Conservation (phyloP, 805 yeast genomes). For the Metschnikowia dekortorum region DNA sequence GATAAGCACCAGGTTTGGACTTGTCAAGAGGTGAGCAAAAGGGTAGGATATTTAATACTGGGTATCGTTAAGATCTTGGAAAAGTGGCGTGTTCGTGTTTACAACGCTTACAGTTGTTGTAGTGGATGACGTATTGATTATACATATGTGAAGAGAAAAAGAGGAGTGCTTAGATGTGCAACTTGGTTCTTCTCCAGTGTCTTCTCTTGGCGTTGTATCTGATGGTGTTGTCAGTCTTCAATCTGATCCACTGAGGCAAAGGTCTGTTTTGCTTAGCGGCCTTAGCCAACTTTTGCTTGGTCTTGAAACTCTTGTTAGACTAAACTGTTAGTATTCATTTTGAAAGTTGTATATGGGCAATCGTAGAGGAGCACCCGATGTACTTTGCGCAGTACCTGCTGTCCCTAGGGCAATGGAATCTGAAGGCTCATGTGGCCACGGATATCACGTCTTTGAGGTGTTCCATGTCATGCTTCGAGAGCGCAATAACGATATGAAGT, state of each 20-base stretch:
- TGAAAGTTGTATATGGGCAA: not conserved
- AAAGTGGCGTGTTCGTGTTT: not conserved
- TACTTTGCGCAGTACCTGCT: too few relatives aligned
- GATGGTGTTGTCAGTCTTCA: constrained; percentile 95
- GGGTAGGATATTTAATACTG: too few relatives aligned
- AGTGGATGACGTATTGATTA: constrained; percentile 15
- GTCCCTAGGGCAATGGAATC: too few relatives aligned
- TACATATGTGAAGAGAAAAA: constrained; percentile 10
- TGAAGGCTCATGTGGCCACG: too few relatives aligned
- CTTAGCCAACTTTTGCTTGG: constrained; percentile 98
- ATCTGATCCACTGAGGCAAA: constrained; percentile 99
- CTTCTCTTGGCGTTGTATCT: constrained; percentile 99
- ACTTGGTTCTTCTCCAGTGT: constrained; percentile 99
- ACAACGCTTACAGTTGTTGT: not conserved
- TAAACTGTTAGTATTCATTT: constrained; percentile 32
- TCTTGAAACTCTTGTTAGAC: constrained; percentile 94
- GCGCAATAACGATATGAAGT: too few relatives aligned
- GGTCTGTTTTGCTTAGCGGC: constrained; percentile 99
- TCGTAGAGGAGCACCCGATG: not conserved
- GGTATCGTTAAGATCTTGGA: too few relatives aligned
- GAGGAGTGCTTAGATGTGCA: constrained; percentile 66
- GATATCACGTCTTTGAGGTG: too few relatives aligned
- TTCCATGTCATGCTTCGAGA: too few relatives aligned
- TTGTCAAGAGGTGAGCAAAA: too few relatives aligned
- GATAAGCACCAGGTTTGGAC: too few relatives aligned